phyloP scores from a whole-genome alignment of 345 rosid species.

The Balakata baccata region DNA sequence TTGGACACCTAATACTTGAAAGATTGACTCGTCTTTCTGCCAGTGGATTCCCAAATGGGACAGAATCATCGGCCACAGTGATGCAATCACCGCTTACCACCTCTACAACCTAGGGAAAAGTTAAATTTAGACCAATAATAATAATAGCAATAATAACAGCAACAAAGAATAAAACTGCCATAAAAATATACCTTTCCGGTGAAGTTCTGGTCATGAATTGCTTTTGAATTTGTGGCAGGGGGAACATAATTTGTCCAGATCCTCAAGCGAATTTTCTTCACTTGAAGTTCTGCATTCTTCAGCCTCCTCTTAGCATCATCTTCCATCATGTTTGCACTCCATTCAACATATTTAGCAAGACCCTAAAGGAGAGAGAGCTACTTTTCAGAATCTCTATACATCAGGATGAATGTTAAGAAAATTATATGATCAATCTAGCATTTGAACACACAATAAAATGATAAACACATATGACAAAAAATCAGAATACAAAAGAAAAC shows the following conservation, averaged over 20 bases:
- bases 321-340: constrained; percentile 99
- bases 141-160: not conserved
- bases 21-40: constrained; percentile 91
- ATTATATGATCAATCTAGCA: not conserved
- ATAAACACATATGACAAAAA: not conserved
- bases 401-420: not conserved
- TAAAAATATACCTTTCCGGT: constrained; percentile 64
- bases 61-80: constrained; percentile 84
- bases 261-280: constrained; percentile 72
- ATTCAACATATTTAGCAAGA: constrained; percentile 89
- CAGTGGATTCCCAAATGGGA: constrained; percentile 70
- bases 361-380: constrained; percentile 46
- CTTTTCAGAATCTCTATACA: constrained; percentile 2
- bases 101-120: constrained; percentile 70
- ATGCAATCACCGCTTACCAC: constrained; percentile 97
- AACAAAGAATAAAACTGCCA: not conserved
- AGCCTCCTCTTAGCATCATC: constrained; percentile 73
- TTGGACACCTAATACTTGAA: constrained; percentile 91
- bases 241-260: constrained; percentile 90
- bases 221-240: constrained; percentile 75
- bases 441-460: not conserved
- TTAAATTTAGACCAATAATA: not conserved
- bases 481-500: not conserved
- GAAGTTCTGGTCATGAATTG: constrained; percentile 86
- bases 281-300: constrained; percentile 84